A percentile compares a stretch with the other conserved stretches of the same genome.
Evolutionary conservation across 805 yeast genomes (phyloP).

Genomic region (Ogataea zsoltii): DNA sequence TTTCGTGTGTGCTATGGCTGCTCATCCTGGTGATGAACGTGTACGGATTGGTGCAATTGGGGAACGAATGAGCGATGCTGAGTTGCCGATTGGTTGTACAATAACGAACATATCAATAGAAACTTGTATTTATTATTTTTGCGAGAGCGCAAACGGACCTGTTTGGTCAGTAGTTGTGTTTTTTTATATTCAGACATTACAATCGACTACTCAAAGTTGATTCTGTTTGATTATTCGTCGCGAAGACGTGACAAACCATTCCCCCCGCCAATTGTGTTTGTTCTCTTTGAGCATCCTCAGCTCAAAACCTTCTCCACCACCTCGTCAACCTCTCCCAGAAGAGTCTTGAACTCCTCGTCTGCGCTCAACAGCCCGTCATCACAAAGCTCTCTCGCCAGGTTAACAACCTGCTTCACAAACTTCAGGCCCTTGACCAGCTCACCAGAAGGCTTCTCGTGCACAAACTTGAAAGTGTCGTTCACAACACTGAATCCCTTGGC

Average conservation of each 20-base stretch:
- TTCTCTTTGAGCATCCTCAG: background rate
- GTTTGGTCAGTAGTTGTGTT: too few species aligned
- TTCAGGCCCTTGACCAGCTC: slow-evolving; percentile 25
- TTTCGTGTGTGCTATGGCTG: slow-evolving; percentile 60
- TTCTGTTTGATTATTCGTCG: too few species aligned
- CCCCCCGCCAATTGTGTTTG: too few species aligned
- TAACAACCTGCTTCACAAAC: slow-evolving; percentile 27
- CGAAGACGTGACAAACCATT: too few species aligned
- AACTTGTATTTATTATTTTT: too few species aligned
- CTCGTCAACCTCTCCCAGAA: slow-evolving; percentile 16
- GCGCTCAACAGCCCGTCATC: slow-evolving; percentile 19
- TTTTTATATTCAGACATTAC: too few species aligned
- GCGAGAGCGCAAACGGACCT: too few species aligned
- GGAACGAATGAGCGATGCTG: background rate
- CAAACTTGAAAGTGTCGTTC: slow-evolving; percentile 20
- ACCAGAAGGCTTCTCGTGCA: slow-evolving; percentile 22
- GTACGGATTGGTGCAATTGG: slow-evolving; percentile 52
- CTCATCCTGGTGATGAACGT: slow-evolving; percentile 67
- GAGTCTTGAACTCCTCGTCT: slow-evolving; percentile 10
- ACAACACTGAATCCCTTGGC: slow-evolving; percentile 15
- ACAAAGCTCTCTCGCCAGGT: slow-evolving; percentile 21
- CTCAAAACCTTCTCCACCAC: slow-evolving; percentile 8
- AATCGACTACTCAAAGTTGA: too few species aligned
- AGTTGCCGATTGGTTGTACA: background rate
- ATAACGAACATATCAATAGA: too few species aligned